These are phyloP conservation scores for Saksenaea oblongispora DNA, from an alignment of 371 early-diverging fungal species.

Conservation along the genomic window DNA sequence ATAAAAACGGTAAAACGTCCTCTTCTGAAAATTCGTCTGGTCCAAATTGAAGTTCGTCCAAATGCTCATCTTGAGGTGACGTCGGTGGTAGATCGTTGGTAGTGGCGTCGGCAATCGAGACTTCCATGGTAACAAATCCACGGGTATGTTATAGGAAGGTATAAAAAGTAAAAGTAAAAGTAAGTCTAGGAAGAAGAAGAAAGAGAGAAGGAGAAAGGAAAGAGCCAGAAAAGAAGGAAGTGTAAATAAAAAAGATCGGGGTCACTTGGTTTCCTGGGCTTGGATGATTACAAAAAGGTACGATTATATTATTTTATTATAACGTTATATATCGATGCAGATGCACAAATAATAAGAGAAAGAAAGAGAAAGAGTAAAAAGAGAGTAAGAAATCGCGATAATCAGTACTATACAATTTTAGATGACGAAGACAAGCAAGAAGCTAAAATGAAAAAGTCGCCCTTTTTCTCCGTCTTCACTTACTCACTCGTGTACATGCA, in stretches of 20 bases:
- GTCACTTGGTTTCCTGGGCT: slow-evolving; percentile 5
- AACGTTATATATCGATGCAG: not conserved
- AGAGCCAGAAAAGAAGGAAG: not conserved
- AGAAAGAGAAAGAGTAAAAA: not conserved
- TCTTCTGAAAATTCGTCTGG: slow-evolving; percentile 42
- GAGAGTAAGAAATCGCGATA: not conserved
- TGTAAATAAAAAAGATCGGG: not conserved
- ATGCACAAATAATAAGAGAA: not conserved
- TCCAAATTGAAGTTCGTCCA: slow-evolving; percentile 16
- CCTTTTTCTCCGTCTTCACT: not conserved
- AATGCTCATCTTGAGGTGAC: slow-evolving; percentile 9
- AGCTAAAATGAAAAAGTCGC: not conserved
- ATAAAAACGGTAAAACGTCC: slow-evolving; percentile 53
- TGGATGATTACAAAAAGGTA: not conserved
- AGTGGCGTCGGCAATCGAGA: slow-evolving; percentile 1
- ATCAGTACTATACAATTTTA: not conserved
- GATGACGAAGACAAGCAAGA: not conserved
- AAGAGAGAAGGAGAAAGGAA: not conserved
- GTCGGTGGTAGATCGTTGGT: slow-evolving; percentile 4
- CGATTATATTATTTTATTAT: not conserved
- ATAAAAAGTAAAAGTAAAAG: slow-evolving; percentile 4
- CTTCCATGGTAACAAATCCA: slow-evolving; percentile 4
- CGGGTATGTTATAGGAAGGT: not conserved
- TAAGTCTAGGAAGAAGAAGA: not conserved
- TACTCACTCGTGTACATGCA: slow-evolving; percentile 2